Evolutionary conservation across 805 yeast genomes (phyloP), one percentile per base, ranked within the genome.

Genomic region (Myxozyma vanderwaltii): DNA sequence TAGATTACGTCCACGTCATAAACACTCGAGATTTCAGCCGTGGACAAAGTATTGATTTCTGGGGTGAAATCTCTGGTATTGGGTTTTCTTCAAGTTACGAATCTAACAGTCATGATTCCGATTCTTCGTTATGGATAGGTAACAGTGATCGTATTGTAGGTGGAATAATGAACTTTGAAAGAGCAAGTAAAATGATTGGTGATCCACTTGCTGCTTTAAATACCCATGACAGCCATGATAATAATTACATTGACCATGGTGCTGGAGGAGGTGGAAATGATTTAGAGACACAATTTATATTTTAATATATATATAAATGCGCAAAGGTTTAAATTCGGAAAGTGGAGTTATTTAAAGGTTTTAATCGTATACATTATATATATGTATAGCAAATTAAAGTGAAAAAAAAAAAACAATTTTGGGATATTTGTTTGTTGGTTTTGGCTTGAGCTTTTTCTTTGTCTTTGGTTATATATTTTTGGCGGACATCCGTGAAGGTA

Each of bases 31-130:
- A 53, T 3, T 51, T 26, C 7, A 43, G 56, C 0, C 43, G 66
- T 4, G 76, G 76, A 12, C 87, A 84, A 67, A 73, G 78, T 3
- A 76, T 84, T 29, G 80, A 81, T 41, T 76, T 81, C 60, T 78
- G 83, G 65, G 88, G 88, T 0, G 83, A 82, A 61, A 77, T 85
- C 56, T 77, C 82, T 1, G 88, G 88, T 3, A 74, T 82, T 49
- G 78, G 77, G 46, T 81, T 82, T 63, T 39, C 59, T 4, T 24
- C 46, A 1, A 40, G 10, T 29, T 29, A 29, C n/a, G n/a, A n/a
- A n/a, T n/a, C 52, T 27, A 27, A 49, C 12, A 45, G 27, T 13
- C 40, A 15, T 15, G 27, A 47, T 15, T 39, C 53, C 15, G 63
- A 58, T 35, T 56, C 47, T 17, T 45, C 61, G 6, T 72, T 84